Conservation (phyloP, 768 basidiomycete species). For the Podaxis sp. region DNA sequence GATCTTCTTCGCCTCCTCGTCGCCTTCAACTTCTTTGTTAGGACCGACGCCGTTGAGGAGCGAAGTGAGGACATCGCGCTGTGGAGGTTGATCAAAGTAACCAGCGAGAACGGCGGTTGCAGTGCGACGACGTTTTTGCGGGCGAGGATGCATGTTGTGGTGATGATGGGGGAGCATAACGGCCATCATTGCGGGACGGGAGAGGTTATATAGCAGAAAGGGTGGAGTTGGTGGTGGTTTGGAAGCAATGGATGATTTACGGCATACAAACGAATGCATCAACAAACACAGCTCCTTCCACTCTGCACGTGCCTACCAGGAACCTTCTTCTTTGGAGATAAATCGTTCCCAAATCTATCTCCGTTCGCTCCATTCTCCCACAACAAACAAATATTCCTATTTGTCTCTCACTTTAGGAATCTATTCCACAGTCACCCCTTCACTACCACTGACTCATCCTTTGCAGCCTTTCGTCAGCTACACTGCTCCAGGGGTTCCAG, state of each 20-base stretch:
- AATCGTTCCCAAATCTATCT: constrained; percentile 34
- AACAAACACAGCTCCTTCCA: constrained; percentile 41
- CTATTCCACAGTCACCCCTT: background rate
- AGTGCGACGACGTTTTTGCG: constrained; percentile 49
- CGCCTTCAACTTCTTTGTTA: constrained; percentile 58
- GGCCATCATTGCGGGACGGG: constrained; percentile 13
- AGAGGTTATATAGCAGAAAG: constrained; percentile 32
- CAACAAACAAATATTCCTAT: constrained; percentile 14
- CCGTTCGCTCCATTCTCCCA: constrained; percentile 19
- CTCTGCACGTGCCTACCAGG: constrained; percentile 43
- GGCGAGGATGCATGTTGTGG: constrained; percentile 24
- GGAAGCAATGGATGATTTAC: constrained; percentile 46
- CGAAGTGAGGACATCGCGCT: constrained; percentile 76
- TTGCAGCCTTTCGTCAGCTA: background rate
- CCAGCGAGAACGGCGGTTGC: constrained; percentile 78
- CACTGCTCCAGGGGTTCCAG: background rate
- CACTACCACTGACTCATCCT: constrained; percentile 1
- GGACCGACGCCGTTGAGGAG: constrained; percentile 71
- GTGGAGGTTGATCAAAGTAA: constrained; percentile 60
- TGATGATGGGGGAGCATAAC: constrained; percentile 32
- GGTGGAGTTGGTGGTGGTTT: constrained; percentile 47
- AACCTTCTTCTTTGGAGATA: constrained; percentile 31
- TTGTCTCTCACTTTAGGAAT: constrained; percentile 12
- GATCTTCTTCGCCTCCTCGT: constrained; percentile 50
- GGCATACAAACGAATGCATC: constrained; percentile 39